Evolutionary conservation across 2,329 filamentous ascomycete species (phyloP), one percentile per base, ranked within the genome.

Genomic region (Pseudogymnoascus sp.): DNA sequence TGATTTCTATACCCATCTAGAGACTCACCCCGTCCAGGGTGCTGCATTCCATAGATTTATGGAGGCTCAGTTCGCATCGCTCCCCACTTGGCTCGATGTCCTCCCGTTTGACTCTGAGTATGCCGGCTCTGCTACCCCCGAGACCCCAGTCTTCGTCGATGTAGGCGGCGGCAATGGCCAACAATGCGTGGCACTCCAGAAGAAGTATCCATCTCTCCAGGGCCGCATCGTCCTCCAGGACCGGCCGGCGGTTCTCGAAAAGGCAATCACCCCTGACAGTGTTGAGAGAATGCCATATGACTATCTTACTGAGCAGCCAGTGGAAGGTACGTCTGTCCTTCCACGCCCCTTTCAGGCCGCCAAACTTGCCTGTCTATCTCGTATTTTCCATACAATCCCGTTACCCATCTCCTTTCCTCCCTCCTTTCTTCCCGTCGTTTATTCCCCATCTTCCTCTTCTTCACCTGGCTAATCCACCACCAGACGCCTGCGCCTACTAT

Each of bases 401-500:
- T 12, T 47, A 4, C 12, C 9, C 3, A 3, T 22, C 6, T n/a
- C 22, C 41, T n/a, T n/a, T 25, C 6, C 11, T 25, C 39, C 7
- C 12, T 39, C 15, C 2, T 39, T 18, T 8, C 20, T 25, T 4
- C 28, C 22, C 22, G 22, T 4, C 22, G 22, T 25, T 25, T 25
- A 25, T 25, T 25, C 22, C 22, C 22, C 5, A 25, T 36, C 33
- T 38, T n/a, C 22, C 20, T 22, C 25, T 12, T 6, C 38, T 6
- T 20, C 41, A 47, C 8, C 41, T 3, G 25, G 25, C 41, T 47
- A 28, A 47, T 14, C 12, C 6, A 15, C 14, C 22, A 53, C 57
- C 25, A 69, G 67, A 59, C 58, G 68, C 66, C 3, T 62, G 64
- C 2, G 66, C 67, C 4, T 70, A 69, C 58, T 71, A 71, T 59